Conservation (phyloP, 2,329 filamentous ascomycete species). For the Myriosclerotinia duriaeana region DNA sequence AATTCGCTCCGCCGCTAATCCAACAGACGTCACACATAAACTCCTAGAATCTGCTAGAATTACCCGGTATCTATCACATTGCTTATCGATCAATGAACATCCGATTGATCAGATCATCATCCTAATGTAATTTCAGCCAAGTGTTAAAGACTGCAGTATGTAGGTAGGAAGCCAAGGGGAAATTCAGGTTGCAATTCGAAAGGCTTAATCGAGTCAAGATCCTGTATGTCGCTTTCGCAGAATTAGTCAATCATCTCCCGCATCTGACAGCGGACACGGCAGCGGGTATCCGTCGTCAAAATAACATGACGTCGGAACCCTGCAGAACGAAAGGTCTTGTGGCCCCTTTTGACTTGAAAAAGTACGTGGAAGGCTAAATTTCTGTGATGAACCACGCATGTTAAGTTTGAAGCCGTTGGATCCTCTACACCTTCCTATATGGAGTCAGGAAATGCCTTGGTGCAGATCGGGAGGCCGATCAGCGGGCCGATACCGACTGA, state of each 20-base stretch:
- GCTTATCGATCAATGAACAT: conserved; percentile 29
- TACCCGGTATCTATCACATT: conserved; percentile 19
- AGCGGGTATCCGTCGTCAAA: conserved; percentile 32
- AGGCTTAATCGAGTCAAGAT: conserved; percentile 14
- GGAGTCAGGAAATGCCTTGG: conserved; percentile 19
- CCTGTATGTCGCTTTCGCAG: conserved; percentile 14
- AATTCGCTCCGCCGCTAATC: conserved; percentile 19
- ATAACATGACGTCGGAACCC: conserved; percentile 36
- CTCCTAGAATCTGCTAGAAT: background rate
- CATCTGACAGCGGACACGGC: conserved; percentile 35
- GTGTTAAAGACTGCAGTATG: background rate
- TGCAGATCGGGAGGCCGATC: conserved; percentile 20
- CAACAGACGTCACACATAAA: conserved; percentile 22
- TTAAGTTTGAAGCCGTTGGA: conserved; percentile 23
- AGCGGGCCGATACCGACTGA: conserved; percentile 21
- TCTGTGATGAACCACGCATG: conserved; percentile 24
- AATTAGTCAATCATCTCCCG: conserved; percentile 22
- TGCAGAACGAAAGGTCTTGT: conserved; percentile 33
- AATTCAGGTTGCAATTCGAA: conserved; percentile 6
- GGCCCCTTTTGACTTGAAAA: conserved; percentile 21
- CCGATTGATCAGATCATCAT: conserved; percentile 25
- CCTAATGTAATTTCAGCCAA: conserved; percentile 5
- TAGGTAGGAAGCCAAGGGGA: conserved; percentile 3
- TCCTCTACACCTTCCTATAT: conserved; percentile 23
- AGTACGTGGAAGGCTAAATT: conserved; percentile 14